Evolutionary conservation across 345 rosid species (phyloP).

Genomic region (Triadica sebifera): DNA sequence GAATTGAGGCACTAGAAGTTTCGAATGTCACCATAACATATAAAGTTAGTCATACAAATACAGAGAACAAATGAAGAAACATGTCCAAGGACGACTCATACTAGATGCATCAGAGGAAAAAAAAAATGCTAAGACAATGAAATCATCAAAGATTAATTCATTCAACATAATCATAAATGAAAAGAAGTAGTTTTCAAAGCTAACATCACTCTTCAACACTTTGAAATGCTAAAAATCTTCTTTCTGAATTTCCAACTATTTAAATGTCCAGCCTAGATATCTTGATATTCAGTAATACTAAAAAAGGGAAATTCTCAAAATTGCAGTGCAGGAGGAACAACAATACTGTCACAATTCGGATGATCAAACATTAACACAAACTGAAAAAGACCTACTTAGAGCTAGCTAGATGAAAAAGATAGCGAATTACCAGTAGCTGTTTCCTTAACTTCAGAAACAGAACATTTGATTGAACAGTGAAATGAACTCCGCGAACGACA

Average conservation of each 20-base stretch:
- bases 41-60: neutral
- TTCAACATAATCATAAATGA: neutral
- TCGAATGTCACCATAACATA: neutral
- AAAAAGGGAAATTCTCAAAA: neutral
- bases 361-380: neutral
- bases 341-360: neutral
- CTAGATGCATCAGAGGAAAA: neutral
- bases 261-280: neutral
- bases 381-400: neutral
- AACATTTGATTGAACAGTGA: slow-evolving; percentile 51
- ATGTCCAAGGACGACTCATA: neutral
- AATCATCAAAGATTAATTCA: neutral
- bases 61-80: neutral
- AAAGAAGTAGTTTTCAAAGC: too few species aligned
- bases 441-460: slow-evolving; percentile 59
- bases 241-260: too few species aligned
- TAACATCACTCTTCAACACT: neutral
- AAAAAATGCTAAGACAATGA: too few species aligned
- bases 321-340: neutral
- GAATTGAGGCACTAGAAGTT: neutral
- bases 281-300: neutral
- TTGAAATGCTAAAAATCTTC: neutral
- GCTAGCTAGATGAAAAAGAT: neutral
- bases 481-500: slow-evolving; percentile 32
- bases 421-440: slow-evolving; percentile 48